Base-by-base conservation (phyloP, 805 yeast genomes). In the Metschnikowia gruessii region DNA sequence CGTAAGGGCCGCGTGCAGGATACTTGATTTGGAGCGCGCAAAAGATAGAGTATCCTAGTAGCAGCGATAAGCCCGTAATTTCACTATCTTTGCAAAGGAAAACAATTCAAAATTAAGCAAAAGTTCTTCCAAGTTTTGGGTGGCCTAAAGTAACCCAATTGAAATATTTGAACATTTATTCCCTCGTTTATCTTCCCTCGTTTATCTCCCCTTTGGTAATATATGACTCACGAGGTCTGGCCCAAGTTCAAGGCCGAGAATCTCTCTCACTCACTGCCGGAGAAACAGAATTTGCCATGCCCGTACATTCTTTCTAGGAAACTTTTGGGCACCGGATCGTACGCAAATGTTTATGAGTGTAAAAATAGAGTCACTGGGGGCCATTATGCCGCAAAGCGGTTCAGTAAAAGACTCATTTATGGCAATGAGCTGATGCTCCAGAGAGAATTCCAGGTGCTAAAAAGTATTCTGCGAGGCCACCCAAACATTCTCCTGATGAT, bases 391-490 rank as follows among this genome's bases (percentile, higher is more conserved):
- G 80, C 79, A 43, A 80, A 80, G 54, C 63, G 74, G 21, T 79
- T 78, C 60, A 65, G 61, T 54, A 80, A 80, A 53, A 61, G 66
- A 37, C 66, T 76, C 34, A 69, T 80, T 62, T 70, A 72, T 40
- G 84, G 83, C 4, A 62, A 79, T 26, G 85, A 81, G 59, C 51
- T 56, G 40, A 54, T 64, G 66, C 70, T 85, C 16, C 80, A 80
- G 46, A 79, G 83, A 52, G 92, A 85, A 61, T 78, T 85, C 48
- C 65, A 70, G 7, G 75, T 83, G 1, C 69, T 85, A 36, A 72
- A 72, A 60, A 73, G 72, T 22, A 65, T 81, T 9, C 75, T 81
- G 40, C 65, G 65, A 49, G 74, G 73, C 29, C 81, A 79, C 49
- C 64, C 74, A 18, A 80, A 82, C 58, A 73, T 85, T 12, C 66